These are phyloP conservation scores for Cytospora paraplurivora DNA, from an alignment of 2,329 filamentous ascomycete genomes.

Conservation along the genomic window DNA sequence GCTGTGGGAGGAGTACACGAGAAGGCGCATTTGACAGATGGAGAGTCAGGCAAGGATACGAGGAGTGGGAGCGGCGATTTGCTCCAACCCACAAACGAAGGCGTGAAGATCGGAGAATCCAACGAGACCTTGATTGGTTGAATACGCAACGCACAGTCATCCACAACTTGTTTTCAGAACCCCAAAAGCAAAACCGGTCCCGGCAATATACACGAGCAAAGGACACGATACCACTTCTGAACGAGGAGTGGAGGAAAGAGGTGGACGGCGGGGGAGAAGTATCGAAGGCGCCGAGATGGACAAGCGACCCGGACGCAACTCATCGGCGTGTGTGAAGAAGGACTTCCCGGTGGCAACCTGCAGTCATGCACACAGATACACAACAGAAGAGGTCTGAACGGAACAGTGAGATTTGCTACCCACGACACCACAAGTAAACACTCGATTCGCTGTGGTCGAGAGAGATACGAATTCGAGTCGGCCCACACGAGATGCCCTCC, in stretches of 20 bases:
- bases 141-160: not conserved
- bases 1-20: not conserved
- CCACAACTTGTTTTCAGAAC: constrained; percentile 10
- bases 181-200: constrained; percentile 4
- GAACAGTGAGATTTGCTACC: not conserved
- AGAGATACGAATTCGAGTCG: not conserved
- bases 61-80: not conserved
- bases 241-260: not conserved
- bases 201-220: constrained; percentile 17
- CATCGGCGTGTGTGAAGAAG: not conserved
- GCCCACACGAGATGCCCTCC: not conserved
- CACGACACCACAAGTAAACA: not conserved
- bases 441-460: not conserved
- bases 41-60: not conserved
- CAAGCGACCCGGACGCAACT: not conserved
- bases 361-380: not conserved
- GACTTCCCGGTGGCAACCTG: not conserved
- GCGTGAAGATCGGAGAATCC: not conserved
- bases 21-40: not conserved
- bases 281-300: not conserved
- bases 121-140: not conserved
- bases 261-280: not conserved
- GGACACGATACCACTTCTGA: constrained; percentile 9
- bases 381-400: not conserved
- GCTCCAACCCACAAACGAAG: not conserved